These are phyloP conservation scores for Hansenula anomala DNA, from an alignment of 1,139 yeast species.

Conservation along the genomic window DNA sequence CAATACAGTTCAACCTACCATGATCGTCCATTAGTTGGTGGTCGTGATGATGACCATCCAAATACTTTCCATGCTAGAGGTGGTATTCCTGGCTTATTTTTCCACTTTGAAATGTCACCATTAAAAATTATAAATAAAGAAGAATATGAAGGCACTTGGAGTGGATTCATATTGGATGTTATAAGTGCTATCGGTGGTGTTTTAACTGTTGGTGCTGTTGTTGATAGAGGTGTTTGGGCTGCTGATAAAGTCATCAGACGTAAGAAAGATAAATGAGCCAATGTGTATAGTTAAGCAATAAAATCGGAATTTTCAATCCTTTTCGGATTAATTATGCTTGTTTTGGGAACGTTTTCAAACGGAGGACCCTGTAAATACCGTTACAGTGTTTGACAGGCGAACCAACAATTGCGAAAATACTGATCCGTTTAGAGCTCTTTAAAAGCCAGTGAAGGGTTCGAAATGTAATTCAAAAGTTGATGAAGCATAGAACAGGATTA, in stretches of 20 bases:
- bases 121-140: constrained; percentile 86
- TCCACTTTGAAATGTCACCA: constrained; percentile 89
- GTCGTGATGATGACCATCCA: constrained; percentile 86
- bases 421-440: no score
- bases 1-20: constrained; percentile 91
- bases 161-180: constrained; percentile 80
- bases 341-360: no score
- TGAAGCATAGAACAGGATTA: no score
- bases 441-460: no score
- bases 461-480: no score
- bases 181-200: constrained; percentile 92
- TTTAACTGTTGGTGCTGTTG: constrained; percentile 82
- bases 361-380: no score
- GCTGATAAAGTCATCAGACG: constrained; percentile 78
- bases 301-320: no score
- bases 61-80: constrained; percentile 81
- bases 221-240: constrained; percentile 85
- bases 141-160: constrained; percentile 73
- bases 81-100: constrained; percentile 86
- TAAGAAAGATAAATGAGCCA: constrained; percentile 46
- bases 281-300: neutral
- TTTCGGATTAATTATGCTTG: no score
- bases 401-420: no score
- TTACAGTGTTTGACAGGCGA: no score
- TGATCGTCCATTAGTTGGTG: constrained; percentile 80